phyloP scores from a whole-genome alignment of 768 basidiomycete species.

The Lentinula sp. region DNA sequence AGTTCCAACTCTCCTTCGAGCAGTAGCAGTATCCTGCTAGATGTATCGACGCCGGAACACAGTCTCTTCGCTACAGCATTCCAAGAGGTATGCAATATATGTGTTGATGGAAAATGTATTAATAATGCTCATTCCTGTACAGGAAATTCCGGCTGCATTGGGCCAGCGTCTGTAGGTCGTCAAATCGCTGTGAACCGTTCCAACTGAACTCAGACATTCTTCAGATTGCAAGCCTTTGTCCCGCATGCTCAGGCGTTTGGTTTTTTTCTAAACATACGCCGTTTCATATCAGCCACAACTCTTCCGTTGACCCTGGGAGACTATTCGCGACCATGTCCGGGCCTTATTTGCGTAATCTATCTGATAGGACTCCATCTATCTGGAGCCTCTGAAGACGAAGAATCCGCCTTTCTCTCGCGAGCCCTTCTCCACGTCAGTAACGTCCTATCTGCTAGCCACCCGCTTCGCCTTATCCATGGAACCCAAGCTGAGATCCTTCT shows the following conservation, averaged over 20 bases:
- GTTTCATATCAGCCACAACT: slow-evolving; percentile 42
- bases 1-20: background rate
- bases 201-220: background rate
- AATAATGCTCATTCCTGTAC: background rate
- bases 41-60: background rate
- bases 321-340: slow-evolving; percentile 39
- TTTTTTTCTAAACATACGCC: slow-evolving; percentile 52
- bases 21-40: background rate
- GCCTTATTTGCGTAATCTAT: slow-evolving; percentile 41
- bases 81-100: background rate
- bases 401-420: slow-evolving; percentile 40
- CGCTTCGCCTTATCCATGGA: slow-evolving; percentile 22
- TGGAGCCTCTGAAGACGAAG: slow-evolving; percentile 22
- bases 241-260: slow-evolving; percentile 54
- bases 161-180: slow-evolving; percentile 25
- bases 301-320: slow-evolving; percentile 43
- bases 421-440: slow-evolving; percentile 30
- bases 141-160: slow-evolving; percentile 28
- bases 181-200: background rate
- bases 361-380: slow-evolving; percentile 49
- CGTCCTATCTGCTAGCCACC: slow-evolving; percentile 11
- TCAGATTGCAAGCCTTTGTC: slow-evolving; percentile 55
- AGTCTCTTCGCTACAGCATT: background rate
- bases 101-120: background rate
- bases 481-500: slow-evolving; percentile 36